These are phyloP conservation scores for Barnettozyma siamensis DNA, from an alignment of 805 yeast species.

Conservation along the genomic window DNA sequence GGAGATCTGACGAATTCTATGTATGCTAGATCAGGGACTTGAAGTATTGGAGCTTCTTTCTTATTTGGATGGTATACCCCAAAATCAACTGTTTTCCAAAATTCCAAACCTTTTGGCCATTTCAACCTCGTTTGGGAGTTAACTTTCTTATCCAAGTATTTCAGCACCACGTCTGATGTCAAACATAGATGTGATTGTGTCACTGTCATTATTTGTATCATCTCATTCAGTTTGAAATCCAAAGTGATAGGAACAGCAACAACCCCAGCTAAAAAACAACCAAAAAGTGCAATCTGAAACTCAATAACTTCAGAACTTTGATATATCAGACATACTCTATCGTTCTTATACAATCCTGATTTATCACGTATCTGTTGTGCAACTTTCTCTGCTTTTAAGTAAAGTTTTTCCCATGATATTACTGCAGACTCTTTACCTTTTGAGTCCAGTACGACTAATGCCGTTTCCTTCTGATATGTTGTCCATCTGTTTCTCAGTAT, in stretches of 20 bases:
- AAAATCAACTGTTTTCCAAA: conserved; percentile 84
- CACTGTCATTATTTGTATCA: conserved; percentile 60
- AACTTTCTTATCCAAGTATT: conserved; percentile 59
- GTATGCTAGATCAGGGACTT: conserved; percentile 81
- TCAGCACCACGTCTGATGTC: conserved; percentile 73
- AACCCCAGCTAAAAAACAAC: conserved; percentile 88
- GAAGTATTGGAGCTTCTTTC: conserved; percentile 56
- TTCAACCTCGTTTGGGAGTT: conserved; percentile 40
- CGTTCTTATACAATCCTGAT: conserved; percentile 69
- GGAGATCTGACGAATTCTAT: conserved; percentile 90
- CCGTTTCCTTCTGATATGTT: conserved; percentile 58
- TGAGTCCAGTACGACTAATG: conserved; percentile 64
- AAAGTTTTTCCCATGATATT: conserved; percentile 87
- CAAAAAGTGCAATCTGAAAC: conserved; percentile 79
- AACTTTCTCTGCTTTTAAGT: conserved; percentile 75
- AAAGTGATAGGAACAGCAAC: conserved; percentile 92
- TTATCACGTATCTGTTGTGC: conserved; percentile 78
- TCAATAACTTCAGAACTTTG: conserved; percentile 81
- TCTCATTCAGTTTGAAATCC: conserved; percentile 61
- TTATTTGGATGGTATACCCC: conserved; percentile 63
- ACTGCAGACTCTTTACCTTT: conserved; percentile 75
- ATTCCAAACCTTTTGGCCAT: conserved; percentile 71
- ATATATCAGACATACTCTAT: conserved; percentile 77
- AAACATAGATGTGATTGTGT: conserved; percentile 76
- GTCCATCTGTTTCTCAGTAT: conserved; percentile 70